Conservation (phyloP, 2,329 filamentous ascomycete species). For the Tolypocladium paradoxum region DNA sequence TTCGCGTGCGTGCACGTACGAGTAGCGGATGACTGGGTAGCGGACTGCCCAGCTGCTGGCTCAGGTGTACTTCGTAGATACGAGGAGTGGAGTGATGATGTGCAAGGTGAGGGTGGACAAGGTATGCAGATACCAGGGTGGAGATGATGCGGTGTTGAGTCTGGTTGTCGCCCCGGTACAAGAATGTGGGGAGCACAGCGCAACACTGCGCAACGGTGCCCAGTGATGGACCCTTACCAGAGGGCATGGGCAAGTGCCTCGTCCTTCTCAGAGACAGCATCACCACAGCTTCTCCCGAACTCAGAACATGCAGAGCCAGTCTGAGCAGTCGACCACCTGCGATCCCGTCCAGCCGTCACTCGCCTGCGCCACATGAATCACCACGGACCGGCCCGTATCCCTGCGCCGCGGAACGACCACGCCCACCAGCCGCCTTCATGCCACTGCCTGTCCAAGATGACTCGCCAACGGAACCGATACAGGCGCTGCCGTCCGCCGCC, state of each 20-base stretch:
- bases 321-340: not conserved
- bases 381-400: not conserved
- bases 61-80: not conserved
- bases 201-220: not conserved
- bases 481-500: conserved; percentile 57
- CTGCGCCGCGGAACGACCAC: conserved; percentile 1
- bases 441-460: conserved; percentile 55
- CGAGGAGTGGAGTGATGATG: not conserved
- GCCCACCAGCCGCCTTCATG: conserved; percentile 41
- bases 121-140: not conserved
- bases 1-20: not conserved
- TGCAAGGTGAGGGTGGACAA: not conserved
- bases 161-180: conserved; percentile 4
- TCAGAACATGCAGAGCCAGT: conserved; percentile 2
- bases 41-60: not conserved
- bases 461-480: conserved; percentile 54
- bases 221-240: not conserved
- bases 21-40: not conserved
- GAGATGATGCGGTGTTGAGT: not conserved
- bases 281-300: not conserved
- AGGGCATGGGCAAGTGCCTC: not conserved
- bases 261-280: not conserved
- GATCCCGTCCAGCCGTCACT: not conserved
- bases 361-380: conserved; percentile 9
- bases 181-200: conserved; percentile 4